Evolutionary conservation across 2,329 filamentous ascomycete genomes (phyloP), one percentile per base, ranked within the genome.

Genomic region (Trichoderma sp.): DNA sequence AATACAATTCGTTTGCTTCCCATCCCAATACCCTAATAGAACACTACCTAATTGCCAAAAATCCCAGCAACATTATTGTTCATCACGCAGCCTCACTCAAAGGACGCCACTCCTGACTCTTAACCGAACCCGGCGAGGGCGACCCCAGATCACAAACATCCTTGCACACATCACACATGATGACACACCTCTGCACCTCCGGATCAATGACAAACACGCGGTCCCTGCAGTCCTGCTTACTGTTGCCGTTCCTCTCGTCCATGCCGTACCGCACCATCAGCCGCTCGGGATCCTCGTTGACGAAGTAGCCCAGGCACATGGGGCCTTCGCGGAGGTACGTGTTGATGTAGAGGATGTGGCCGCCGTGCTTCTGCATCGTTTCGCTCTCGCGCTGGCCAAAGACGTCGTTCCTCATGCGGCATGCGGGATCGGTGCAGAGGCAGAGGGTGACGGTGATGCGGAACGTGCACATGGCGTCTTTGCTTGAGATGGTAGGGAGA

Each of bases 161-260:
- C 24, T 12, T 41, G n/a, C 59, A 62, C 21, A 24, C 39, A 54
- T 54, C 26, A 19, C 59, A 62, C 50, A 54, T 62, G 3, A 52
- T 19, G 7, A 54, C 15, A 6, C 59, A 52, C 45, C 50, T 62
- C 50, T 62, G 54, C 47, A 39, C 30, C 9, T 30, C 50, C 5
- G 59, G 41, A 10, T 62, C 48, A 41, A 62, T 62, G 41, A 62
- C 9, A 41, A 62, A 44, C n/a, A 7, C 24, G 26, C 57, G 57
- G 19, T 67, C 56, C 44, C 26, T 66, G 48, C 67, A 69, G 26
- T 69, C 66, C 26, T 65, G 66, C 26, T 44, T 68, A 45, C 60
- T 66, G 64, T 67, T 69, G 12, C 47, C 58, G 24, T 68, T 64
- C 30, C 48, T 50, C 5, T 48, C 52, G n/a, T 58, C 26, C 66